Conservation (phyloP, 495 filamentous ascomycete genomes). For the Podospora bellae-mahoneyi region DNA sequence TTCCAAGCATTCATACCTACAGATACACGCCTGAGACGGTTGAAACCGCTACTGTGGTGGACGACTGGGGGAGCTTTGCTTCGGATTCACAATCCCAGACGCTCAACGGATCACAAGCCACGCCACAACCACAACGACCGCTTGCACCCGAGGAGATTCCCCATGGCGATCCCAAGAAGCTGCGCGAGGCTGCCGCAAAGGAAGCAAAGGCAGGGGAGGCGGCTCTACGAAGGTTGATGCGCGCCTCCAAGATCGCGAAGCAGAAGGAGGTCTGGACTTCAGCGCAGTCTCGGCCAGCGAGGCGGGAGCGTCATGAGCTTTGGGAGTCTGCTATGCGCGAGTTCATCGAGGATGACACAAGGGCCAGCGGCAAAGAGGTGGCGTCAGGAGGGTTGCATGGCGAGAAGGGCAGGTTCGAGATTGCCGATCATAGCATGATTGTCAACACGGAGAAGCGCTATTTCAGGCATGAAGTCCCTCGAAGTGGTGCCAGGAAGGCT, state of each 20-base stretch:
- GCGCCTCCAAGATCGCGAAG: conserved; percentile 46
- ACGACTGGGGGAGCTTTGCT: conserved; percentile 27
- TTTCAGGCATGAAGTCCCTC: conserved; percentile 36
- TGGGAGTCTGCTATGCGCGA: conserved; percentile 47
- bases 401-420: conserved; percentile 35
- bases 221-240: conserved; percentile 43
- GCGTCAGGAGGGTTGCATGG: conserved; percentile 57
- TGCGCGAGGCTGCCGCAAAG: conserved; percentile 42
- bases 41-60: conserved; percentile 25
- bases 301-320: conserved; percentile 36
- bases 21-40: conserved; percentile 40
- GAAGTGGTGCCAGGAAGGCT: conserved; percentile 24
- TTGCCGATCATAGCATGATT: conserved; percentile 49
- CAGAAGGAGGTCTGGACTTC: conserved; percentile 46
- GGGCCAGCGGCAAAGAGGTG: conserved; percentile 65
- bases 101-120: conserved; percentile 15
- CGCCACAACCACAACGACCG: conserved; percentile 24
- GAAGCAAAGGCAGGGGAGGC: conserved; percentile 46
- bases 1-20: conserved; percentile 47
- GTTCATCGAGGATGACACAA: conserved; percentile 40
- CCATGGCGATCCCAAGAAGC: conserved; percentile 37
- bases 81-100: conserved; percentile 17
- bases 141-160: conserved; percentile 34
- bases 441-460: conserved; percentile 41
- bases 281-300: conserved; percentile 34